A percentile compares a stretch with the other conserved stretches of the same genome.
Evolutionary conservation across 2,329 filamentous ascomycete species (phyloP).

Genomic region (Arthrinium phaeospermum): DNA sequence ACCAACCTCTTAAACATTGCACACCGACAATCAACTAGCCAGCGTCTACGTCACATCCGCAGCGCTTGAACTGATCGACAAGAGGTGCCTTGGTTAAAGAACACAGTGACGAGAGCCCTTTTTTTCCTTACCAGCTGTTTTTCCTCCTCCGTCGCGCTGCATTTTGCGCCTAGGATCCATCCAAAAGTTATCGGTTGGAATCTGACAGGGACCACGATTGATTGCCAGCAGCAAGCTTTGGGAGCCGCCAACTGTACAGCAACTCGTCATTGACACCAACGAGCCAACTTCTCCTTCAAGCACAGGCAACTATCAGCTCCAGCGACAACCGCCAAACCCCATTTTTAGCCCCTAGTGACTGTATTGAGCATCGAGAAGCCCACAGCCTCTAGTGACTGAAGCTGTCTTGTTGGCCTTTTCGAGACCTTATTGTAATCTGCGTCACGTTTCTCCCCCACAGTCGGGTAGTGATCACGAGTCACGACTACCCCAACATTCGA

Average conservation of each 20-base stretch:
- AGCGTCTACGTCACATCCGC: constrained; percentile 3
- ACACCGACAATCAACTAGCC: neutral
- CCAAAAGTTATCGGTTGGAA: neutral
- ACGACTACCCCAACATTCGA: constrained; percentile 9
- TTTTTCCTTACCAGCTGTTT: neutral
- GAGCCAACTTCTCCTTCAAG: neutral
- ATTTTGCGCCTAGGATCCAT: neutral
- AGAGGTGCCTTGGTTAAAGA: neutral
- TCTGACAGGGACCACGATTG: constrained; percentile 4
- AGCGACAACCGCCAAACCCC: neutral
- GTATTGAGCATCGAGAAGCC: neutral
- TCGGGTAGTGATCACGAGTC: neutral
- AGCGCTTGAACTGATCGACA: constrained; percentile 4
- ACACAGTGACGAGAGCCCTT: neutral
- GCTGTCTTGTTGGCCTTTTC: neutral
- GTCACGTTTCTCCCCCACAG: neutral
- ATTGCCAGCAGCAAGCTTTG: neutral
- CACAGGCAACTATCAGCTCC: neutral
- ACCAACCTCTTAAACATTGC: constrained; percentile 5
- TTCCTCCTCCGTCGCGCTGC: neutral
- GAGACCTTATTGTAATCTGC: neutral
- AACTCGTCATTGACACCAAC: neutral
- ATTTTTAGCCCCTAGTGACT: neutral
- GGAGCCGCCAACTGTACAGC: neutral
- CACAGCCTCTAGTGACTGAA: neutral